Conservation (phyloP, 2,329 filamentous ascomycete species). For the Meredithiella fracta region DNA sequence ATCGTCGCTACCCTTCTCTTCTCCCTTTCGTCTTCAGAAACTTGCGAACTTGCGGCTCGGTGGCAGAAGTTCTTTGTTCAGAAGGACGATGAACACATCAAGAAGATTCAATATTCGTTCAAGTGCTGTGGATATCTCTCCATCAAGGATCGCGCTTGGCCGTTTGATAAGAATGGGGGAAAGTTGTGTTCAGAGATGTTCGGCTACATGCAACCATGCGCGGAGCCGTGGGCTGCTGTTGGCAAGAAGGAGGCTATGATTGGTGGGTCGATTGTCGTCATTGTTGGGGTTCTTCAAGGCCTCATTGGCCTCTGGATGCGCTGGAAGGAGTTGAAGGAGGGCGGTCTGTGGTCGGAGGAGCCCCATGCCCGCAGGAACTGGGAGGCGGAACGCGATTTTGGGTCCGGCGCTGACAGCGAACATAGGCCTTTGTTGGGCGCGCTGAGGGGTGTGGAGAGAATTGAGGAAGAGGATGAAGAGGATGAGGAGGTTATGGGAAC, state of each 20-base stretch:
- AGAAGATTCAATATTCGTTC: slow-evolving; percentile 46
- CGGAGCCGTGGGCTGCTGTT: not conserved
- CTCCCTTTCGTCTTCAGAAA: slow-evolving; percentile 5
- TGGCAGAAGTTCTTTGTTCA: slow-evolving; percentile 18
- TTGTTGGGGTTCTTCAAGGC: not conserved
- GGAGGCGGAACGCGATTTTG: not conserved
- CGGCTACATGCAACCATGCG: not conserved
- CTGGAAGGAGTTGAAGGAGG: not conserved
- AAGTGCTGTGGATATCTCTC: slow-evolving; percentile 49
- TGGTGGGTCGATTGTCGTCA: not conserved
- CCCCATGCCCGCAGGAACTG: not conserved
- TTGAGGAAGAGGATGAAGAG: slow-evolving; percentile 2
- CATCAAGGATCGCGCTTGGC: slow-evolving; percentile 43
- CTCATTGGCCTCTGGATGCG: not conserved
- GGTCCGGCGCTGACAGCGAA: no score
- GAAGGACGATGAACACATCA: slow-evolving; percentile 35
- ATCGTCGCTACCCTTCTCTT: slow-evolving; percentile 30
- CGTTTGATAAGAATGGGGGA: slow-evolving; percentile 30
- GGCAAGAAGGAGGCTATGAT: not conserved
- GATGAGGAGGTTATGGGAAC: not conserved
- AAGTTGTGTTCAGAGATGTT: slow-evolving; percentile 25
- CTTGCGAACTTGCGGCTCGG: slow-evolving; percentile 15
- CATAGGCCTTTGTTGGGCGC: not conserved
- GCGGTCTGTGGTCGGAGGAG: not conserved
- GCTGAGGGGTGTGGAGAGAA: not conserved